Conservation (phyloP, 108 stramenopile genomes). For the Skeletonema marinoi region DNA sequence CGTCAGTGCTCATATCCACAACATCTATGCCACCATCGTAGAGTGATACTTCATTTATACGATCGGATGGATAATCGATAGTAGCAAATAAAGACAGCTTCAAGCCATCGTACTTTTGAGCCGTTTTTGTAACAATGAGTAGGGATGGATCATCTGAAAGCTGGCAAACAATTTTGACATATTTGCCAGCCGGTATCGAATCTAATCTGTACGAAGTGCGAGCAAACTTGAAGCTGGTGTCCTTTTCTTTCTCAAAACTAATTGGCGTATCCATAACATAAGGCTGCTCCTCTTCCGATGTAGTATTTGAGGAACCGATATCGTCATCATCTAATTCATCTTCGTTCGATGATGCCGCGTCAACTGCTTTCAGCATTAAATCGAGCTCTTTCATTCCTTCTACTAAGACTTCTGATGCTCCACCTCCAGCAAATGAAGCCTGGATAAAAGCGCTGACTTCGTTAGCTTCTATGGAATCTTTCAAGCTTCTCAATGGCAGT, state of each 20-base stretch:
- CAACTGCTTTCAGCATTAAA: slow-evolving; percentile 15
- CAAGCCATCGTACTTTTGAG: not conserved
- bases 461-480: slow-evolving; percentile 17
- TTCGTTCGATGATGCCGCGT: not conserved
- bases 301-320: not conserved
- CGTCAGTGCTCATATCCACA: slow-evolving; percentile 5
- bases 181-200: slow-evolving; percentile 54
- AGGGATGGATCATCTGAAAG: slow-evolving; percentile 54
- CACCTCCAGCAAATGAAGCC: slow-evolving; percentile 66
- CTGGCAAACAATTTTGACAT: slow-evolving; percentile 54
- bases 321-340: too few relatives aligned
- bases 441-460: not conserved
- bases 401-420: slow-evolving; percentile 54
- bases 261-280: slow-evolving; percentile 32
- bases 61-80: slow-evolving; percentile 58
- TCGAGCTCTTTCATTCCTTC: slow-evolving; percentile 42
- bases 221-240: slow-evolving; percentile 47
- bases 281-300: not conserved
- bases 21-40: not conserved
- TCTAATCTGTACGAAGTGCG: slow-evolving; percentile 62
- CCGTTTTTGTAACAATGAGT: slow-evolving; percentile 18
- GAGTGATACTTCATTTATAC: slow-evolving; percentile 13
- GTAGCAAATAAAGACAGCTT: slow-evolving; percentile 35
- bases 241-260: slow-evolving; percentile 19
- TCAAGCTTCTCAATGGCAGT: slow-evolving; percentile 44